These are phyloP conservation scores for Rhizophagus clarus DNA, from an alignment of 192 early-diverging fungal genomes.

Conservation along the genomic window DNA sequence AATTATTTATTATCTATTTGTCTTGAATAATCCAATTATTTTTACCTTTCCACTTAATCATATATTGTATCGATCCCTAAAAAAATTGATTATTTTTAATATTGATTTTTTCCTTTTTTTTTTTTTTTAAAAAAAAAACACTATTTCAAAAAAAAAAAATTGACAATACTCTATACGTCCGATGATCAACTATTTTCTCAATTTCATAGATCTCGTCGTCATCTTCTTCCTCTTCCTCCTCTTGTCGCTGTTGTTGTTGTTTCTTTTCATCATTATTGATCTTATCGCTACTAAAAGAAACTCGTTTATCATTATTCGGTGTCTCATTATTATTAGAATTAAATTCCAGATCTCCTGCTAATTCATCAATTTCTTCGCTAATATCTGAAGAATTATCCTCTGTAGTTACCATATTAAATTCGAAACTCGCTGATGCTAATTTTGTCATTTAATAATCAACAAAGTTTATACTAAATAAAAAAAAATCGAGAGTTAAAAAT, in stretches of 20 bases:
- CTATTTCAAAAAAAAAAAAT: background rate
- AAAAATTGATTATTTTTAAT: background rate
- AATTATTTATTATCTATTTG: too few relatives aligned
- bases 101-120: background rate
- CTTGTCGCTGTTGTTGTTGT: background rate
- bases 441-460: background rate
- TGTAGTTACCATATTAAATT: background rate
- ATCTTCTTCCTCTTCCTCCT: background rate
- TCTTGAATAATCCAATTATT: background rate
- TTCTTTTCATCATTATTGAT: background rate
- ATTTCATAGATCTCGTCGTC: background rate
- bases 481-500: background rate
- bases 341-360: background rate
- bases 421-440: background rate
- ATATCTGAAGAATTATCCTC: background rate
- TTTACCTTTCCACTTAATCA: background rate
- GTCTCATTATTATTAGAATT: background rate
- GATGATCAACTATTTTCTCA: background rate
- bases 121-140: background rate
- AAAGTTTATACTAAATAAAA: background rate
- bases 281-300: background rate
- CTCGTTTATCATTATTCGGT: background rate
- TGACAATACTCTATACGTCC: background rate
- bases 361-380: background rate
- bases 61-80: background rate